Base-by-base conservation (phyloP, 139 green algal species). In the Picochlorum sp. region DNA sequence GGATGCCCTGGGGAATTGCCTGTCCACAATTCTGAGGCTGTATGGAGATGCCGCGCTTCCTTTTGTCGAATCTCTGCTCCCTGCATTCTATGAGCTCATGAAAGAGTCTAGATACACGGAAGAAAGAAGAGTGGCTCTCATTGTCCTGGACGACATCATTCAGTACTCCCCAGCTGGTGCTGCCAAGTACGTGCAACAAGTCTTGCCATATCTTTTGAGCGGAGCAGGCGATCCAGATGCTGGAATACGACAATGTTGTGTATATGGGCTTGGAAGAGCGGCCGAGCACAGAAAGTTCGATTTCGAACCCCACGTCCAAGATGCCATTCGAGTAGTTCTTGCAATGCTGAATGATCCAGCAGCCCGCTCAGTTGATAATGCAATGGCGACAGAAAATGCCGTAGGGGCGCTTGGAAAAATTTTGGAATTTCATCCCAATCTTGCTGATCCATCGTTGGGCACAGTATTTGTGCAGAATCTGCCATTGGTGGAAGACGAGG, bases 71-170 rank as follows among this genome's bases (percentile, higher is more conserved):
- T 56, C 24, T 2, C 77, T 98, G 24, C 86, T 96, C 69, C 81
- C 85, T n/a, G 59, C 69, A 28, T 69, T 95, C 4, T 77, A 68
- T 7, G 62, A 62, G 14, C 76, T 95, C 60, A 66, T 91, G 23
- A 71, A 85, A 28, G 81, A 83, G 66, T 64, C 56, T 50, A 34
- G 70, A n/a, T 74, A 65, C 37, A 26, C 63, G 1, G 81, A 88
- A 69, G 92, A 98, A 73, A 79, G 83, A 15, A 77, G 92, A 45
- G 86, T 97, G 34, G 90, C 81, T 23, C 76, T 98, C 23, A 96
- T 90, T 69, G 67, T 98, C 49, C 84, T 98, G 59, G 90, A 97
- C 51, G 91, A 97, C 72, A 76, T 96, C 44, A 58, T 97, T 44
- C 88, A 97, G 77, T 77, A 97, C 77, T 82, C 70, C 2, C 66